phyloP scores from a whole-genome alignment of 106 monocot species.

The Vanilla planifolia region DNA sequence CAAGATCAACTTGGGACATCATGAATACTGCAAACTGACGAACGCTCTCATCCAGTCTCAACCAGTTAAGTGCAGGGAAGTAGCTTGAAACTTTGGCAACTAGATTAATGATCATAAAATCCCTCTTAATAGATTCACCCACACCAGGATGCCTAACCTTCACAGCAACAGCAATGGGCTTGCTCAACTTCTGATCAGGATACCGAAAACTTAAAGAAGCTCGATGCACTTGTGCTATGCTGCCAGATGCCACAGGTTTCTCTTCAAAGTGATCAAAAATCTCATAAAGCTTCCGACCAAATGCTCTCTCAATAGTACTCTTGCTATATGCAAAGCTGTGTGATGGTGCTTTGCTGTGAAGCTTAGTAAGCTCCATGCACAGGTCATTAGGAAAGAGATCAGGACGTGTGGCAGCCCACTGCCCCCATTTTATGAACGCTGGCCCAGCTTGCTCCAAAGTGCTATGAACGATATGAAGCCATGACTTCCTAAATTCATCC shows the following conservation, averaged over 20 bases:
- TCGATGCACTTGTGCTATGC: slow-evolving; percentile 62
- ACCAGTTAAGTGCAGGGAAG: slow-evolving; percentile 53
- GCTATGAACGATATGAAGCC: slow-evolving; percentile 41
- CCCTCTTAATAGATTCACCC: slow-evolving; percentile 49
- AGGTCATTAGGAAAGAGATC: slow-evolving; percentile 63
- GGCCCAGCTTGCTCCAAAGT: slow-evolving; percentile 66
- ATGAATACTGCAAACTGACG: slow-evolving; percentile 64
- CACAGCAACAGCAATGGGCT: slow-evolving; percentile 53
- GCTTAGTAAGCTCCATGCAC: slow-evolving; percentile 42
- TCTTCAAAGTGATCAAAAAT: slow-evolving; percentile 67
- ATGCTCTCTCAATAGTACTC: slow-evolving; percentile 49
- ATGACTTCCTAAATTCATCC: slow-evolving; percentile 33
- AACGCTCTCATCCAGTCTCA: slow-evolving; percentile 69
- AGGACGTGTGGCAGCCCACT: slow-evolving; percentile 76
- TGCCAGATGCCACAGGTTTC: slow-evolving; percentile 61
- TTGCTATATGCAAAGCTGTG: slow-evolving; percentile 52
- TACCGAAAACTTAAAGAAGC: slow-evolving; percentile 48
- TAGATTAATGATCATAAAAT: slow-evolving; percentile 56
- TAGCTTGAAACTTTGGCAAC: slow-evolving; percentile 43
- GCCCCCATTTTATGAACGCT: slow-evolving; percentile 76
- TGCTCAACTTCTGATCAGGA: slow-evolving; percentile 29
- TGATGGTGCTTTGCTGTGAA: slow-evolving; percentile 53
- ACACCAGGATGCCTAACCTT: slow-evolving; percentile 78
- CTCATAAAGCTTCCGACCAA: slow-evolving; percentile 41
- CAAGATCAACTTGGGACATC: slow-evolving; percentile 74